Evolutionary conservation across 2,329 filamentous ascomycete species (phyloP), one percentile per base, ranked within the genome.

Genomic region (Stagonosporopsis tanaceti): DNA sequence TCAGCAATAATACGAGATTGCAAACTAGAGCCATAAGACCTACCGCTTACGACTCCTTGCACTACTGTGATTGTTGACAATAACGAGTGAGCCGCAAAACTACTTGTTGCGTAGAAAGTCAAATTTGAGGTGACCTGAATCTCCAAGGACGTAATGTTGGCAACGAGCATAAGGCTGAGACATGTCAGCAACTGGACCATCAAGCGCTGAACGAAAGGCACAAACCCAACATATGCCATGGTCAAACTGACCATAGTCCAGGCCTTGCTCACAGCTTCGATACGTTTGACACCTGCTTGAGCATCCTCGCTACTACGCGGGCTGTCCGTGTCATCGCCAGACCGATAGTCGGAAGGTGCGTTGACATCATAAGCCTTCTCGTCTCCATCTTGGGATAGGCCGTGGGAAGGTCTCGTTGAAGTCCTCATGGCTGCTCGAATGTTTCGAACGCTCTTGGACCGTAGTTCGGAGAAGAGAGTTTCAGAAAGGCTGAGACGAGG

Each of bases 141-240:
- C 71, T 89, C 87, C 17, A 90, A 79, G n/a, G 87, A 89, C 6
- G 86, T 89, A 46, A 84, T 83, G 65, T 86, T 88, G 20, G 87
- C 85, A 78, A 89, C 85, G 53, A 88, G 79, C 59, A 87, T 69
- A 7, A 75, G 63, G 11, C 70, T 76, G 20, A 17, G 32, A 34
- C 14, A 32, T n/a, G 27, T 14, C 17, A 17, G 46, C 39, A 3
- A 2, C 5, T 17, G 22, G 17, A 11, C 4, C 20, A 2, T 4
- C 2, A 22, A 20, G 8, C n/a, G n/a, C 17, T 38, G 25, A 20
- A 12, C 7, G 12, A 2, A 17, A 25, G 17, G 22, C 57, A 50
- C 64, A 6, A 61, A 76, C 69, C 76, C 74, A 40, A 79, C 66
- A 68, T 84, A 84, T 47, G 82, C 81, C 37, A 80, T 63, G 57